These are phyloP conservation scores for Russula sp. DNA, from an alignment of 768 basidiomycete species.

Conservation along the genomic window DNA sequence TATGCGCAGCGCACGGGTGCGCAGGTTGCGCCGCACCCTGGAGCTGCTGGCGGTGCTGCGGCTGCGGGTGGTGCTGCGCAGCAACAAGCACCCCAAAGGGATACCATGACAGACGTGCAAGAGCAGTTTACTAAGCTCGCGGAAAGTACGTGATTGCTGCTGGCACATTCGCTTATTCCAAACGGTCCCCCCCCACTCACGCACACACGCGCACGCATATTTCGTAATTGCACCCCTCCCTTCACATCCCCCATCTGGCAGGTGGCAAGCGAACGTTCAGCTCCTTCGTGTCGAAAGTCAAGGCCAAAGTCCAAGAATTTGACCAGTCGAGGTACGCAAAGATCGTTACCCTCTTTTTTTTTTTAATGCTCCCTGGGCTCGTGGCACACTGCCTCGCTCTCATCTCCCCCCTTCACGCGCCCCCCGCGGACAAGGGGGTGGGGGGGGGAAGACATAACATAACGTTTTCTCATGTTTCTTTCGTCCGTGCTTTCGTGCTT, in stretches of 20 bases:
- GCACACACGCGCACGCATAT: not conserved
- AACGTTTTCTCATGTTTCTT: too few relatives aligned
- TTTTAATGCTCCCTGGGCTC: too few relatives aligned
- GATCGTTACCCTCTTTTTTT: not conserved
- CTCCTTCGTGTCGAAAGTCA: conserved; percentile 66
- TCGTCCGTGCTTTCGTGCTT: not conserved
- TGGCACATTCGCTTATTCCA: not conserved
- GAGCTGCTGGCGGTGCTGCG: not conserved
- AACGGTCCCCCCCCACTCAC: not conserved
- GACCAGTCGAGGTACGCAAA: conserved; percentile 46
- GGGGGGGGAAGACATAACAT: not conserved
- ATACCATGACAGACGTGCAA: conserved; percentile 61
- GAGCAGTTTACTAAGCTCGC: conserved; percentile 73
- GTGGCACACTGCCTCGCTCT: not conserved
- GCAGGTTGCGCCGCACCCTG: not conserved
- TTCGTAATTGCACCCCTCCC: not conserved
- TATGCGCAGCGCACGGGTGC: conserved; percentile 6
- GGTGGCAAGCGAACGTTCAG: conserved; percentile 73
- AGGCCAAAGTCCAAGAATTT: conserved; percentile 77
- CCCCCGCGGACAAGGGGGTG: not conserved
- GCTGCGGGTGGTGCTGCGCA: conserved; percentile 11
- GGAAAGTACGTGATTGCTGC: conserved; percentile 50
- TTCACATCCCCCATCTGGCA: conserved; percentile 1
- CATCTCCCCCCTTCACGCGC: not conserved
- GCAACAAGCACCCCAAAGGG: conserved; percentile 32